Percentiles rank a stretch among this genome's conserved stretches.
phyloP scores from a whole-genome alignment of 2,329 filamentous ascomycete genomes.

The Cordyceps javanica region DNA sequence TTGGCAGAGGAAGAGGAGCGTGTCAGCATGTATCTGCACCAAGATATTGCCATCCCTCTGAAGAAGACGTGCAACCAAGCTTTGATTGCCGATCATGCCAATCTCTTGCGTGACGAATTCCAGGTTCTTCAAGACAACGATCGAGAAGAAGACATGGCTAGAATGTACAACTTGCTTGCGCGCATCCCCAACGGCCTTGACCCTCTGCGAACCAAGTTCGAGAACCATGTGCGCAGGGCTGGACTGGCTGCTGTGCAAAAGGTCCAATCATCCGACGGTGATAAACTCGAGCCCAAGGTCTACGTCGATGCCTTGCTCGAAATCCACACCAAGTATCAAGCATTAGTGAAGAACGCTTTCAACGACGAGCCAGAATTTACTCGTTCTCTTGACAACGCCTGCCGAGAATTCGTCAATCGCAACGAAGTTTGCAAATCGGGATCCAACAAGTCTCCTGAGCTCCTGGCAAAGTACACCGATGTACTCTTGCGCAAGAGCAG shows the following conservation, averaged over 20 bases:
- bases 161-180: conserved; percentile 90
- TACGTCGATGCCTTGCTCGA: conserved; percentile 94
- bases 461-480: conserved; percentile 93
- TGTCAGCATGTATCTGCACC: conserved; percentile 84
- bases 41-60: conserved; percentile 76
- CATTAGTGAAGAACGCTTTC: conserved; percentile 86
- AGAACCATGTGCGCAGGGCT: conserved; percentile 86
- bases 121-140: conserved; percentile 90
- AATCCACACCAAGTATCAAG: conserved; percentile 89
- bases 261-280: conserved; percentile 75
- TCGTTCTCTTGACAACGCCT: conserved; percentile 90
- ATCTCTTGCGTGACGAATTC: conserved; percentile 88
- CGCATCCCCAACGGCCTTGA: conserved; percentile 89
- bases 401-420: conserved; percentile 94
- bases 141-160: conserved; percentile 87
- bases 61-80: conserved; percentile 85
- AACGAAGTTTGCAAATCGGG: conserved; percentile 94
- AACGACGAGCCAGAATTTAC: conserved; percentile 96
- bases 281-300: conserved; percentile 89
- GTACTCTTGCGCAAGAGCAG: conserved; percentile 87
- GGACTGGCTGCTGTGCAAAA: conserved; percentile 86
- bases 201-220: conserved; percentile 78
- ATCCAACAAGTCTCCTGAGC: conserved; percentile 88
- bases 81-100: conserved; percentile 81
- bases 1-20: conserved; percentile 91